A percentile compares a stretch with the other conserved stretches of the same genome.
phyloP scores from a whole-genome alignment of 768 basidiomycete species.

The Heimioporus sp. region DNA sequence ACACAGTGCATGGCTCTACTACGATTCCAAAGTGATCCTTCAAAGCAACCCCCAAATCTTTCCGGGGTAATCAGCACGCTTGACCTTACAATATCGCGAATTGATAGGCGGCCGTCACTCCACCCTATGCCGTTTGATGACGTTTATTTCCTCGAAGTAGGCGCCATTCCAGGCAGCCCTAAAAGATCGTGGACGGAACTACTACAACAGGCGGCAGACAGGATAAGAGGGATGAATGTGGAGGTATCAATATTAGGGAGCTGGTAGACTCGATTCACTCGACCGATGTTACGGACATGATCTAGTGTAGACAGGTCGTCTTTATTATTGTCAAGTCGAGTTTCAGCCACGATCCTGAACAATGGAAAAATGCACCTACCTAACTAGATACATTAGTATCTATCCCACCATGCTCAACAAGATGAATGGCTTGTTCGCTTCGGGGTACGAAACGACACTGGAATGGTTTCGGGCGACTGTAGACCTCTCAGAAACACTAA shows the following conservation, averaged over 20 bases:
- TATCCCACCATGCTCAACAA: conserved; percentile 24
- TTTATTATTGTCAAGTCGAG: too few species aligned
- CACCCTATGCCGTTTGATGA: conserved; percentile 47
- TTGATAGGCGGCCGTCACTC: conserved; percentile 64
- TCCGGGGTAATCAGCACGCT: conserved; percentile 34
- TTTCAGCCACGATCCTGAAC: too few species aligned
- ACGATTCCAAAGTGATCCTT: conserved; percentile 27
- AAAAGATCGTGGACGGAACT: conserved; percentile 30
- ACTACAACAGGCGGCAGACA: conserved; percentile 35
- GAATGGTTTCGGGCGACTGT: conserved; percentile 43
- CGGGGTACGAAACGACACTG: conserved; percentile 37
- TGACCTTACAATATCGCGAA: conserved; percentile 44
- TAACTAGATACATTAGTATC: background rate
- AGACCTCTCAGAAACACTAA: background rate
- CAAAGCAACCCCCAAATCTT: conserved; percentile 8
- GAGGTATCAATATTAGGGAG: conserved; percentile 43
- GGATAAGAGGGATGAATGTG: conserved; percentile 33
- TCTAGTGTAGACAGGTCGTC: background rate
- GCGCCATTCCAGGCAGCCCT: background rate
- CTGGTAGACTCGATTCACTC: conserved; percentile 39
- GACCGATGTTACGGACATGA: background rate
- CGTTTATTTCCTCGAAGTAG: conserved; percentile 65
- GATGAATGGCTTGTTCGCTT: conserved; percentile 26
- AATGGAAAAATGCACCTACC: too few species aligned
- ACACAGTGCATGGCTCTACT: conserved; percentile 35